Conservation (phyloP, 1,284 basidiomycete genomes). For the Trichosporon sp. region DNA sequence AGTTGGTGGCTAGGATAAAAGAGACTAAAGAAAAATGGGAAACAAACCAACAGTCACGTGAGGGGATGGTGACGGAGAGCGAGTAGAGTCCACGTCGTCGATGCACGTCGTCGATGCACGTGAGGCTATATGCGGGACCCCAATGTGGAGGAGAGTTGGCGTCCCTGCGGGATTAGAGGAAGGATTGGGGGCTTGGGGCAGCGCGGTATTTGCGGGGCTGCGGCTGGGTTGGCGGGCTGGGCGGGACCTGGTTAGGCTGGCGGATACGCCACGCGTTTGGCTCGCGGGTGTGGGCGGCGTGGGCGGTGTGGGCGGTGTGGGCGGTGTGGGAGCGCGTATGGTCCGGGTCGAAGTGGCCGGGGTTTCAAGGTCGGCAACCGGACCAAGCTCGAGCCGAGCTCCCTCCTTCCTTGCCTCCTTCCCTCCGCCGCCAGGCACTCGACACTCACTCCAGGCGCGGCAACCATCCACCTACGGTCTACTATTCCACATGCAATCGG, state of each 20-base stretch:
- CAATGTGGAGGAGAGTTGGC: background rate
- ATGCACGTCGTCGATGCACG: background rate
- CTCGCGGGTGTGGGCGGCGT: background rate
- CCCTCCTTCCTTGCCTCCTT: background rate
- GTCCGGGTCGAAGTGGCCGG: constrained; percentile 1
- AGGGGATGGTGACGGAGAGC: background rate
- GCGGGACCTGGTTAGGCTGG: background rate
- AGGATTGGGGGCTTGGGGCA: background rate
- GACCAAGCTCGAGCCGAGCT: constrained; percentile 11
- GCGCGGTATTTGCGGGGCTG: background rate
- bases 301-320: too few relatives aligned
- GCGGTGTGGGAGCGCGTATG: background rate
- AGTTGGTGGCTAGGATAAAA: background rate
- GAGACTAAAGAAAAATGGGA: background rate
- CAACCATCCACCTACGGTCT: background rate
- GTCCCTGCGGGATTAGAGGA: background rate
- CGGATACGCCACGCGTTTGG: background rate
- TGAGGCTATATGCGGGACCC: background rate
- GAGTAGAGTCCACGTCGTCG: background rate
- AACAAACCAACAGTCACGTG: background rate
- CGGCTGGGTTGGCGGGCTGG: too few relatives aligned
- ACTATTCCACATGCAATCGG: constrained; percentile 12
- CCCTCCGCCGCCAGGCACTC: constrained; percentile 1
- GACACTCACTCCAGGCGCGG: background rate
- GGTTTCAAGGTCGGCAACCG: constrained; percentile 11